Conservation (phyloP, 1,284 basidiomycete species). For the Cutaneotrichosporon mucoides region DNA sequence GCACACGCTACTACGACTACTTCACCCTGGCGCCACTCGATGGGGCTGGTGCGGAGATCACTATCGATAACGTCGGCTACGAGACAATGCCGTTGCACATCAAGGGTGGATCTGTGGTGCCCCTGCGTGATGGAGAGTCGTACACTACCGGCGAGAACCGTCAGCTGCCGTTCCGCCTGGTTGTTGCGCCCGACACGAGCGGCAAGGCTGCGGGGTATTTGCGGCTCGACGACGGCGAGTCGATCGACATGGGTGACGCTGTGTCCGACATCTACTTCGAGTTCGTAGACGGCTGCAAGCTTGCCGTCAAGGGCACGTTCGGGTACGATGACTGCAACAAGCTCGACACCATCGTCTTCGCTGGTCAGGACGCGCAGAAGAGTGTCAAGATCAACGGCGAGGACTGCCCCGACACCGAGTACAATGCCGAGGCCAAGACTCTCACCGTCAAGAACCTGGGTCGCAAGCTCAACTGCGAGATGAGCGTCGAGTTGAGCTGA, state of each 20-base stretch:
- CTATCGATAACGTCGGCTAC: constrained; percentile 51
- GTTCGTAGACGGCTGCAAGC: constrained; percentile 48
- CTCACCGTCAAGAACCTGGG: not conserved
- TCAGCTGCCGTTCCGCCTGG: constrained; percentile 56
- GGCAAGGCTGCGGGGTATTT: constrained; percentile 57
- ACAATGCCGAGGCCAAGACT: not conserved
- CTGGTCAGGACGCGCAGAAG: constrained; percentile 11
- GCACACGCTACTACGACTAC: constrained; percentile 65
- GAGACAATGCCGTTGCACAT: constrained; percentile 62
- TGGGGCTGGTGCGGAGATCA: constrained; percentile 35
- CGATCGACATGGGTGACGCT: constrained; percentile 47
- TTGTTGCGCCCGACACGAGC: constrained; percentile 55
- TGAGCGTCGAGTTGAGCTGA: not conserved
- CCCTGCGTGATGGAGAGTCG: constrained; percentile 57
- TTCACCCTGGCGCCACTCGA: constrained; percentile 59
- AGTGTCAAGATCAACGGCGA: not conserved
- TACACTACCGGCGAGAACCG: constrained; percentile 61
- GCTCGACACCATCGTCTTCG: constrained; percentile 22
- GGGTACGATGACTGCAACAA: constrained; percentile 43
- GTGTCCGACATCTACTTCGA: constrained; percentile 54
- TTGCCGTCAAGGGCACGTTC: constrained; percentile 56
- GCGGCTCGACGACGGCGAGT: constrained; percentile 61
- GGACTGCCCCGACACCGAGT: not conserved
- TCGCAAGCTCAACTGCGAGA: not conserved
- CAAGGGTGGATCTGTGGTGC: constrained; percentile 58